phyloP scores from a whole-genome alignment of 768 basidiomycete genomes.

The Sarcodon sp. region DNA sequence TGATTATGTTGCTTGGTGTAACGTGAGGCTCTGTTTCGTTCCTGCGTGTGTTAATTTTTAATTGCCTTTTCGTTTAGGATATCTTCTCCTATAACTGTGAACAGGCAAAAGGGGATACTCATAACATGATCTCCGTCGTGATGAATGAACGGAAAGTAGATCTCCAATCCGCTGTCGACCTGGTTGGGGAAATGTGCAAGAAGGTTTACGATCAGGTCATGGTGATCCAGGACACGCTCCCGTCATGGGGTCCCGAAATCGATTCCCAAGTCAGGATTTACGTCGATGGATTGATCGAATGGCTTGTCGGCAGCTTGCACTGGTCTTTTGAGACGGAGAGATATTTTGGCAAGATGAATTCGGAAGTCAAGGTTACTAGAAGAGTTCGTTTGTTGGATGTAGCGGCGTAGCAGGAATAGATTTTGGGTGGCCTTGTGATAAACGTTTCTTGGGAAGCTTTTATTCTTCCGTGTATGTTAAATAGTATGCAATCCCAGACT shows the following conservation, averaged over 20 bases:
- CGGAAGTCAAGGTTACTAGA: constrained; percentile 28
- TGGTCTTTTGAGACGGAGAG: constrained; percentile 69
- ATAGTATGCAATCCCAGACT: too few species aligned
- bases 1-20: constrained; percentile 34
- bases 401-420: too few species aligned
- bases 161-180: constrained; percentile 51
- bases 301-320: constrained; percentile 66
- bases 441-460: too few species aligned
- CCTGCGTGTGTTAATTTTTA: constrained; percentile 5
- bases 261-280: constrained; percentile 47
- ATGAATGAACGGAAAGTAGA: constrained; percentile 45
- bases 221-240: constrained; percentile 28
- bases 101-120: constrained; percentile 50
- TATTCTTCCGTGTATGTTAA: too few species aligned
- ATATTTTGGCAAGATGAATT: constrained; percentile 55
- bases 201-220: constrained; percentile 40
- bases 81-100: constrained; percentile 70
- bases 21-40: constrained; percentile 10
- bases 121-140: constrained; percentile 61
- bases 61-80: constrained; percentile 30
- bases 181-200: constrained; percentile 48
- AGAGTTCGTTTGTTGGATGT: too few species aligned
- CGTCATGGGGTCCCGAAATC: constrained; percentile 50
- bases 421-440: too few species aligned
- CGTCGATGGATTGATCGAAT: constrained; percentile 51